Base-by-base conservation (phyloP, 257 asterid species). In the Plantago ovata region DNA sequence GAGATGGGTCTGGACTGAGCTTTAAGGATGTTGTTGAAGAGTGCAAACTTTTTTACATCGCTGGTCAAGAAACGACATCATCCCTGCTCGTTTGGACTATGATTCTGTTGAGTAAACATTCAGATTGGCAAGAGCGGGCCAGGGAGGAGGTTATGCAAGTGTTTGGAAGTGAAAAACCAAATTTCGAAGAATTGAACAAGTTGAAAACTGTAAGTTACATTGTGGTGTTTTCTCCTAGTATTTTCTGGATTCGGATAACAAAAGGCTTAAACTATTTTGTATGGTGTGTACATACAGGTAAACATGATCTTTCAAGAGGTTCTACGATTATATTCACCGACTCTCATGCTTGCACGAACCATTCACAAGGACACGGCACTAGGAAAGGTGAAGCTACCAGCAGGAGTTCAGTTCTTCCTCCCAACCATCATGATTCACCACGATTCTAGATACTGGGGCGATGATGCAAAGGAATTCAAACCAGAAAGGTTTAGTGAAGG, bases 131-230 rank as follows among this genome's bases (percentile, higher is more conserved):
- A 24, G 53, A 21, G 16, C 53, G 24, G 16, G 53, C 53, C 13
- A 47, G 53, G 10, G 53, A 47, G 9, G 53, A 47, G 53, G 53
- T 47, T 47, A 47, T 47, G 53, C 53, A 47, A 47, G 53, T 47
- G 16, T 18, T 47, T 47, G 53, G 53, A 47, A 47, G 24, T 47
- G 53, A 47, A 47, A 47, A 47, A 9, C 53, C 53, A 47, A 7
- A 47, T 18, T 9, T 47, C 53, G 13, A 47, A 2, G 14, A 47
- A 18, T 16, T 47, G 20, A 47, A 47, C 53, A 47, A 47, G 24
- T 24, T 47, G 24, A 47, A 47, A 47, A 8, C 20, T 47, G 53
- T 18, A 47, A 47, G 53, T 47, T 47, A 6, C 1, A 47, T 0
- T 18, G 16, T 47, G 50, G 18, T 44, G 50, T 11, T 3, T 9